Percentiles rank a stretch among this genome's conserved stretches.
Evolutionary conservation across 129 eudicot genomes (phyloP).

Genomic region (Flaveria ramosissima): DNA sequence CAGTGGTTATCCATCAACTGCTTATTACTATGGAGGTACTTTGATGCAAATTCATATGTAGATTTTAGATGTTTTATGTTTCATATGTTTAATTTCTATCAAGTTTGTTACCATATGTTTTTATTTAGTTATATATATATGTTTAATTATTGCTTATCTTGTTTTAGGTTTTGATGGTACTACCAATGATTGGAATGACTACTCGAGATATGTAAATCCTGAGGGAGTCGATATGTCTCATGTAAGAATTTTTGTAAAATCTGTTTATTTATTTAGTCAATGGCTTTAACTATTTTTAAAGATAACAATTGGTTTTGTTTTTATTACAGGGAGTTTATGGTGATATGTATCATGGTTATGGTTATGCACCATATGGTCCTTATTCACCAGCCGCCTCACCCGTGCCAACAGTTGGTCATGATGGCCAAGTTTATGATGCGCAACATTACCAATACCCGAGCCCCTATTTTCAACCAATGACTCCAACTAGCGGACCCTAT

Average conservation of each 20-base stretch:
- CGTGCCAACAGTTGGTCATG: slow-evolving; percentile 76
- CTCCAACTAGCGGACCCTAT: slow-evolving; percentile 57
- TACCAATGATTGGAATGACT: slow-evolving; percentile 72
- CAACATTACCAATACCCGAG: slow-evolving; percentile 78
- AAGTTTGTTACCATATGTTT: not conserved
- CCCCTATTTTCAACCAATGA: slow-evolving; percentile 58
- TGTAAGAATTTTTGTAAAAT: slow-evolving; percentile 36
- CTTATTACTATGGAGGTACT: slow-evolving; percentile 69
- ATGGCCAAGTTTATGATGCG: slow-evolving; percentile 75
- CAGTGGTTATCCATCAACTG: slow-evolving; percentile 15
- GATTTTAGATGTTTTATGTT: not conserved
- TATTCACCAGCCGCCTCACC: slow-evolving; percentile 78
- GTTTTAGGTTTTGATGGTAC: slow-evolving; percentile 55
- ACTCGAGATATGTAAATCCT: slow-evolving; percentile 48
- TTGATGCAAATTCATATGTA: not conserved
- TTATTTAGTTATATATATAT: not conserved
- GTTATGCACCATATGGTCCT: slow-evolving; percentile 72
- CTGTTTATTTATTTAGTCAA: not conserved
- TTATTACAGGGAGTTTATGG: slow-evolving; percentile 63
- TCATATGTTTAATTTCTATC: not conserved
- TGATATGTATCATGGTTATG: slow-evolving; percentile 77
- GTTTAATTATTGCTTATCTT: not conserved
- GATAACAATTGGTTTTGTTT: slow-evolving; percentile 2
- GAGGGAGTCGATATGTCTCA: slow-evolving; percentile 77
- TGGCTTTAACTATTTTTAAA: not conserved